Evolutionary conservation across 2,329 filamentous ascomycete genomes (phyloP), one percentile per base, ranked within the genome.

Genomic region (Hypocrella siamensis): DNA sequence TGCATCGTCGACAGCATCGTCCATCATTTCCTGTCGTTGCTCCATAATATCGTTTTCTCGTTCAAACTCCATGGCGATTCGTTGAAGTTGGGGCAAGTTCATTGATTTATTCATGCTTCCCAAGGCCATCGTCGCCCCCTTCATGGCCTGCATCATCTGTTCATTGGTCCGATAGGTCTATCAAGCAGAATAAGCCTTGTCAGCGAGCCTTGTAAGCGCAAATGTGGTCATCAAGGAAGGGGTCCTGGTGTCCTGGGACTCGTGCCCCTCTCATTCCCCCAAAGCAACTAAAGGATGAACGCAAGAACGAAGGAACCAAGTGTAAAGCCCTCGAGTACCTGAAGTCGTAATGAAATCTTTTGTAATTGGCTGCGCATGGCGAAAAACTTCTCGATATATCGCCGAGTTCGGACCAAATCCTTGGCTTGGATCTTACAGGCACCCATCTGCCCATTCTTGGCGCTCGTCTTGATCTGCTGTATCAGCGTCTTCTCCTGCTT

Each of bases 111-210:
- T 98, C 90, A 98, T 98, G 60, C 81, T 92, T 33, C 86, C 85
- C 6, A 98, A 65, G 3, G 93, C 77, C 57, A 79, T 76, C 2
- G 90, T 96, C 4, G 90, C 90, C 21, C 90, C 90, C 58, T 94
- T 98, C 90, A 98, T 96, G 7, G 86, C 90, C 57, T 93, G 84
- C 86, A 94, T 94, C 90, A 98, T 98, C 58, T 96, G 88, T 56
- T 98, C 90, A 56, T 98, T 98, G 43, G 86, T 94, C 41, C 90
- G 77, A 41, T 96, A 88, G 31, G 90, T 98, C 83, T 93, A 46
- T 14, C 16, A 10, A 7, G 12, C 17, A 12, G 8, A 27, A 19
- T 32, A 14, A 21, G 17, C 2, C 7, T 35, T 46, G 41, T 34
- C 28, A 34, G 35, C 33, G 5, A n/a, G 14, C 12, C 17, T 19